Percentiles rank a stretch among this genome's conserved stretches.
These are phyloP conservation scores for Gossypium schwendimanii DNA, from an alignment of 441 rosid species.

Conservation along the genomic window DNA sequence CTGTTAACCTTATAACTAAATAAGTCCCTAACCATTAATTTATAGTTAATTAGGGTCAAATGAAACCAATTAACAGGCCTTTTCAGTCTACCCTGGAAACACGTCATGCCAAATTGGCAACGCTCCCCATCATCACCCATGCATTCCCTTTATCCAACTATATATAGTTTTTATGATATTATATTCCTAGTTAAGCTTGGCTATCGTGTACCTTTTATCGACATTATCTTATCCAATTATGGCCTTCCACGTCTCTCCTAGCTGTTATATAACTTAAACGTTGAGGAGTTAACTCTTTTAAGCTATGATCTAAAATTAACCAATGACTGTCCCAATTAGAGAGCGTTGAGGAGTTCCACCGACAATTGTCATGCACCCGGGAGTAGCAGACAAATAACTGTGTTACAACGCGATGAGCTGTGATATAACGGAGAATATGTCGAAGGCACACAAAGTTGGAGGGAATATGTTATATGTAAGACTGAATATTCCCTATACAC, in stretches of 20 bases:
- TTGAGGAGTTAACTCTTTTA: too few relatives aligned
- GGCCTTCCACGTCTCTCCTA: neutral
- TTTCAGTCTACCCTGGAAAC: too few relatives aligned
- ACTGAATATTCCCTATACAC: neutral
- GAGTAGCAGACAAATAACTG: neutral
- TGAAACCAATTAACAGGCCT: too few relatives aligned
- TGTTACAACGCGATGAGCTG: neutral
- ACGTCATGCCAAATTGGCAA: too few relatives aligned
- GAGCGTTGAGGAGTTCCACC: neutral
- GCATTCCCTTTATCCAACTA: too few relatives aligned
- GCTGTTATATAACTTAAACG: neutral
- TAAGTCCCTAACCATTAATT: too few relatives aligned
- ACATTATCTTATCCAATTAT: neutral
- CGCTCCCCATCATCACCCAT: too few relatives aligned
- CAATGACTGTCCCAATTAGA: neutral
- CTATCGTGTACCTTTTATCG: neutral
- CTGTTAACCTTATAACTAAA: too few relatives aligned
- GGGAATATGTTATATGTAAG: slow-evolving; percentile 17
- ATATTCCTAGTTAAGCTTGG: neutral
- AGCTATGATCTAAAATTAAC: too few relatives aligned
- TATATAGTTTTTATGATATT: too few relatives aligned
- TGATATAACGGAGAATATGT: slow-evolving; percentile 15
- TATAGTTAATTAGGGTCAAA: too few relatives aligned
- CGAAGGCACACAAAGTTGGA: neutral
- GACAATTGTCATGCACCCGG: neutral